phyloP scores from a whole-genome alignment of 2,329 filamentous ascomycete species.

The Dactylonectria macrodidyma region DNA sequence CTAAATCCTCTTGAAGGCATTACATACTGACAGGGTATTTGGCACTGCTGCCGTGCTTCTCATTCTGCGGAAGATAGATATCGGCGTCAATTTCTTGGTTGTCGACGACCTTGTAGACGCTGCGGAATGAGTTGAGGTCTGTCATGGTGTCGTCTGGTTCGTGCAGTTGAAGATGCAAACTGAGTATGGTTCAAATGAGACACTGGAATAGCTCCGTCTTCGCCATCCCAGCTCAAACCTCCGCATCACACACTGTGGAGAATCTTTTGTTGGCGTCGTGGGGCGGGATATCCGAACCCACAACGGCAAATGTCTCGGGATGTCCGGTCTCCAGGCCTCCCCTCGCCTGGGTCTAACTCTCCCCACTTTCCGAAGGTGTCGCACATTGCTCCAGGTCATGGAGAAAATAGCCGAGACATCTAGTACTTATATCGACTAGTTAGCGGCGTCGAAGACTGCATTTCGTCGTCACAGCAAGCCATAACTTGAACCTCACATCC shows the following conservation, averaged over 20 bases:
- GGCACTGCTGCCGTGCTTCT: not conserved
- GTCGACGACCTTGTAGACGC: slow-evolving; percentile 49
- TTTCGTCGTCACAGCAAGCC: not conserved
- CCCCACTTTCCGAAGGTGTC: slow-evolving; percentile 6
- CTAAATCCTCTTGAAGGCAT: not conserved
- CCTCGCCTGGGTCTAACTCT: too few species aligned
- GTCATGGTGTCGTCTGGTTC: slow-evolving; percentile 28
- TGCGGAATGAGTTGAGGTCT: slow-evolving; percentile 32
- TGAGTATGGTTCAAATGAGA: not conserved
- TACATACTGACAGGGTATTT: slow-evolving; percentile 24
- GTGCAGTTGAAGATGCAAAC: not conserved
- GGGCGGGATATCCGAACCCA: not conserved
- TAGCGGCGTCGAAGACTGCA: not conserved
- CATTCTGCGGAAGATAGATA: slow-evolving; percentile 44
- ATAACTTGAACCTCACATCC: not conserved
- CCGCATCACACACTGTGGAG: not conserved
- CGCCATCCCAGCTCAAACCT: not conserved
- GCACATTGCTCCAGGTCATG: not conserved
- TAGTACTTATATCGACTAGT: slow-evolving; percentile 8
- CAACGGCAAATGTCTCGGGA: not conserved
- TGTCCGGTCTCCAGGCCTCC: not conserved
- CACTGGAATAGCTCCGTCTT: not conserved
- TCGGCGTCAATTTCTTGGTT: slow-evolving; percentile 49
- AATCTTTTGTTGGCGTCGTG: not conserved
- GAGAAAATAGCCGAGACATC: not conserved